These are phyloP conservation scores for Stereocaulon alpinum DNA, from an alignment of 495 filamentous ascomycete species.

Conservation along the genomic window DNA sequence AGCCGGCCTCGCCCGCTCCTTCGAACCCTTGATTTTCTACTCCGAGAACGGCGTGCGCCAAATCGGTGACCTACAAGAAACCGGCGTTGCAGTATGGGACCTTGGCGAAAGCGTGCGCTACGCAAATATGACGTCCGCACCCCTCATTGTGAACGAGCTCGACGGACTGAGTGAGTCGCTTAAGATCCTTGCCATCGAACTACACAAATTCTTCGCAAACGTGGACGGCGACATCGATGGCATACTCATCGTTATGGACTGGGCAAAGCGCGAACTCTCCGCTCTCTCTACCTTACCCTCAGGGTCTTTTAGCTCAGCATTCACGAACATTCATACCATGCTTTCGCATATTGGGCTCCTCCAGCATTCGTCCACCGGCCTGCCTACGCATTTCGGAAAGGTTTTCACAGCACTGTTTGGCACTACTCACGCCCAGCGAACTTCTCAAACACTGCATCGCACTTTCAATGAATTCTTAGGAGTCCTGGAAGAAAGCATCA, in stretches of 20 bases:
- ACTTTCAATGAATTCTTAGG: slow-evolving; percentile 80
- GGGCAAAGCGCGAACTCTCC: slow-evolving; percentile 73
- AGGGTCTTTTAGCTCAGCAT: slow-evolving; percentile 50
- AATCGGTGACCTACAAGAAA: slow-evolving; percentile 76
- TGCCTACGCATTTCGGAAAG: slow-evolving; percentile 55
- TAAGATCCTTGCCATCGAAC: slow-evolving; percentile 67
- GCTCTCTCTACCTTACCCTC: slow-evolving; percentile 44
- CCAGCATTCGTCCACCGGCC: slow-evolving; percentile 47
- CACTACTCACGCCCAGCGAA: slow-evolving; percentile 65
- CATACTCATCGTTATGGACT: slow-evolving; percentile 89
- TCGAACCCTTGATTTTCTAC: slow-evolving; percentile 86
- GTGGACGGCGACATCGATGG: slow-evolving; percentile 87
- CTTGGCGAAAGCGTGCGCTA: slow-evolving; percentile 74
- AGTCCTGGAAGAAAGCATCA: slow-evolving; percentile 82
- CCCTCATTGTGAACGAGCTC: slow-evolving; percentile 72
- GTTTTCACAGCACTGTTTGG: slow-evolving; percentile 64
- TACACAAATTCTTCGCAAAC: slow-evolving; percentile 81
- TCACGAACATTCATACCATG: slow-evolving; percentile 70
- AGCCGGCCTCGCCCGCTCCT: slow-evolving; percentile 73
- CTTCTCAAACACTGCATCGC: slow-evolving; percentile 65
- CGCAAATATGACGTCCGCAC: slow-evolving; percentile 82
- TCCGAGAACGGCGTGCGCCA: slow-evolving; percentile 80
- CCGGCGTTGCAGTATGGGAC: slow-evolving; percentile 85
- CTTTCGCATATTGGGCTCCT: slow-evolving; percentile 58
- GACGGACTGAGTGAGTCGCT: slow-evolving; percentile 74